Base-by-base conservation (phyloP, 768 basidiomycete genomes). In the Russula sp. region DNA sequence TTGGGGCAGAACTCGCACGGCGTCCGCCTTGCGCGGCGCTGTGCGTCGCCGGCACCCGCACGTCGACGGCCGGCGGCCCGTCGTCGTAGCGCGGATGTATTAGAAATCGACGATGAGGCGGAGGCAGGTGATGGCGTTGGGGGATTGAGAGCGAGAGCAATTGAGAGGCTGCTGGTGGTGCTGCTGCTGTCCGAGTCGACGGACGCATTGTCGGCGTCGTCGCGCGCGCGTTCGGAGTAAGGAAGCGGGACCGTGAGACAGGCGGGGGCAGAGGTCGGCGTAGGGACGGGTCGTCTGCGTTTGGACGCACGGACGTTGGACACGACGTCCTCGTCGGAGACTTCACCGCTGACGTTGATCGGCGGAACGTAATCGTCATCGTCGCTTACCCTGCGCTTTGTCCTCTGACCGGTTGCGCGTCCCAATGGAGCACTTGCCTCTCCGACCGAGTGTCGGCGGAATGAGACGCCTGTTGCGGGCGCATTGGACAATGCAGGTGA, bases 1-100 rank as follows among this genome's bases (percentile, higher is more conserved):
- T 56, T 58, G 1, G 3, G 1, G 36, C 66, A 66, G 25, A 18
- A 58, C 5, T 38, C 13, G 56, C 66, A 66, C 1, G 36, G 32
- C 9, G 46, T 43, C n/a, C 61, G 57, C 22, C 16, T 55, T 0
- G n/a, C 2, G 39, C 58, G 58, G 3, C 11, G 14, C 39, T 3
- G 14, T 5, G 43, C 7, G 9, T 51, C 0, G 36, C 20, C 43
- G 5, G 36, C 39, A 13, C n/a, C 25, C 20, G 9, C 25, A 2
- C 47, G 47, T 29, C 47, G 47, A 7, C 47, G 47, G 9, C 22
- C 25, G 11, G 18, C 11, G 25, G 22, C 5, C 10, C 45, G 45
- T 16, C 47, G 47, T n/a, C 39, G 36, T 3, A 34, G 32, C 8
- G 29, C 11, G 5, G 35, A 29, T 3, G 25, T 3, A 29, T 1